A percentile compares a stretch with the other conserved stretches of the same genome.
Evolutionary conservation across 164 flowering plant species (phyloP).

Genomic region (Magnolia kwangsiensis): DNA sequence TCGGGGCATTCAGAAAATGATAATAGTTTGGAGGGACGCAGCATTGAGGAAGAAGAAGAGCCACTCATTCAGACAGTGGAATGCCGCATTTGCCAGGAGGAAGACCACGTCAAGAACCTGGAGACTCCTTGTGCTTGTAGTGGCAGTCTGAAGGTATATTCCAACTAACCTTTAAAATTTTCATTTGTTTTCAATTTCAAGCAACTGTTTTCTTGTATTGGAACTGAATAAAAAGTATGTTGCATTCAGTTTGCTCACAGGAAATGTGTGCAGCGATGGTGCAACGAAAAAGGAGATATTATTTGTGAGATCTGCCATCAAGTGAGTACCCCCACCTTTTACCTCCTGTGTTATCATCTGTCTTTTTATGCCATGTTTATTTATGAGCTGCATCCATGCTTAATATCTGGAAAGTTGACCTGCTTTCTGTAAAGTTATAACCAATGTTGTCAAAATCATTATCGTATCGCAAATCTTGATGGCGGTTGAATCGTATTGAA

Average conservation of each 20-base stretch:
- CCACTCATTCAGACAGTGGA: constrained; percentile 52
- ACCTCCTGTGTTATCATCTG: background rate
- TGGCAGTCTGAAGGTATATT: constrained; percentile 66
- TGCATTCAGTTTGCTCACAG: constrained; percentile 61
- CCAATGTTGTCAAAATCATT: background rate
- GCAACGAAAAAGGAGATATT: constrained; percentile 64
- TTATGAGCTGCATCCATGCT: background rate
- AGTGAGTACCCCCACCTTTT: constrained; percentile 23
- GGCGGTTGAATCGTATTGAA: too few relatives aligned
- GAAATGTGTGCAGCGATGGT: constrained; percentile 68
- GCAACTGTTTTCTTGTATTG: background rate
- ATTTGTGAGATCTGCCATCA: constrained; percentile 66
- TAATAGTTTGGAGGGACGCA: constrained; percentile 20
- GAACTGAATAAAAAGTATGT: background rate
- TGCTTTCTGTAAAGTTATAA: background rate
- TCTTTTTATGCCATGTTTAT: background rate
- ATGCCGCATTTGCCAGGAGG: constrained; percentile 82
- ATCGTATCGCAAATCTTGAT: too few relatives aligned
- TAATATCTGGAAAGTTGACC: background rate
- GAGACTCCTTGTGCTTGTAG: constrained; percentile 70
- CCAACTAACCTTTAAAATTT: background rate
- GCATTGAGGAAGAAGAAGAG: constrained; percentile 41
- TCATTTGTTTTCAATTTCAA: too few relatives aligned
- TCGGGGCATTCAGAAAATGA: constrained; percentile 2
- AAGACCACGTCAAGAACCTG: constrained; percentile 45